Evolutionary conservation across 805 yeast species (phyloP).

Genomic region (Ogataea paradorogensis): DNA sequence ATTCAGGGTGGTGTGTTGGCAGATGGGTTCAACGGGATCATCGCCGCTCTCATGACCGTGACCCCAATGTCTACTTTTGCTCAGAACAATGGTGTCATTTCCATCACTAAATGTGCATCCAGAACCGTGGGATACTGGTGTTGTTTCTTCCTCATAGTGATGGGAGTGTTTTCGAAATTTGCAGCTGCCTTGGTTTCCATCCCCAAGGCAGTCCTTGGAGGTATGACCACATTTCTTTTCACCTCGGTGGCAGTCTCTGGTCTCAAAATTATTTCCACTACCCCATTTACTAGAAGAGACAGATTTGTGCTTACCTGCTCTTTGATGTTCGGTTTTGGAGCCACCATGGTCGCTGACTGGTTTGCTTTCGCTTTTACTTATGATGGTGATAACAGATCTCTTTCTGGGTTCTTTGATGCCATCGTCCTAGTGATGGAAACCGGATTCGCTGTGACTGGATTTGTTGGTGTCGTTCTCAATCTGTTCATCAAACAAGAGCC

Average conservation of each 20-base stretch:
- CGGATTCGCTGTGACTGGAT: conserved; percentile 55
- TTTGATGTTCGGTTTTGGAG: conserved; percentile 50
- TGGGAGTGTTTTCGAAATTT: conserved; percentile 87
- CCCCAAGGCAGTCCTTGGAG: conserved; percentile 79
- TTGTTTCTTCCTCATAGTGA: conserved; percentile 65
- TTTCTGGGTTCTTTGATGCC: conserved; percentile 50
- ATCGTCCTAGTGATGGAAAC: conserved; percentile 55
- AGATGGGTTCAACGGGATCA: conserved; percentile 76
- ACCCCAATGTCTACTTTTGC: conserved; percentile 94
- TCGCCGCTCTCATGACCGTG: conserved; percentile 75
- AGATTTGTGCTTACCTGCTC: conserved; percentile 52
- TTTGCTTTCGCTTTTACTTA: conserved; percentile 49
- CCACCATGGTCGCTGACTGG: conserved; percentile 47
- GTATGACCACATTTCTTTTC: conserved; percentile 67
- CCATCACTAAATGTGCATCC: conserved; percentile 88
- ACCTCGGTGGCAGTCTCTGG: conserved; percentile 60
- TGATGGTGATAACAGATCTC: conserved; percentile 40
- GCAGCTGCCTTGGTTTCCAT: conserved; percentile 87
- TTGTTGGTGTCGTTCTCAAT: conserved; percentile 50
- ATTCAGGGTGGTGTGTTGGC: conserved; percentile 92
- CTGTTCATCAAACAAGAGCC: conserved; percentile 46
- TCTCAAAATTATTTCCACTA: conserved; percentile 49
- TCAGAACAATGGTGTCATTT: conserved; percentile 92
- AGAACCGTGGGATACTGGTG: conserved; percentile 60
- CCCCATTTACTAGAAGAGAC: conserved; percentile 56